These are phyloP conservation scores for Shiraia bambusicola DNA, from an alignment of 2,329 filamentous ascomycete species.

Conservation along the genomic window DNA sequence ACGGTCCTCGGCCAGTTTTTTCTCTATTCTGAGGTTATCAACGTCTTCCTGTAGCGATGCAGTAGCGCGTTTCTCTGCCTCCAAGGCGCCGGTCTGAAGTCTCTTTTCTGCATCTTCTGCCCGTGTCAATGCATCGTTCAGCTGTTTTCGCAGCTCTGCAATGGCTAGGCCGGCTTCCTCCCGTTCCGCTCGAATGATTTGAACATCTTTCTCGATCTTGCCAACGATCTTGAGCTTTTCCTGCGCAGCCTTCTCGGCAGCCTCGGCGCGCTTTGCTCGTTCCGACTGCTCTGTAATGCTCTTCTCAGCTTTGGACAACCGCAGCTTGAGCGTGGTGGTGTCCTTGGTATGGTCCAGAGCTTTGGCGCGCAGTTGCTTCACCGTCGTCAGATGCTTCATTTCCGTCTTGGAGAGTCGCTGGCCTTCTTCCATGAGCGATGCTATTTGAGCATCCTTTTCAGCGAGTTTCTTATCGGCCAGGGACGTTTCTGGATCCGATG, in stretches of 20 bases:
- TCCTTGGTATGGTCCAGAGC: conserved; percentile 55
- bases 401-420: conserved; percentile 84
- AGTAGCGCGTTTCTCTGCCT: conserved; percentile 61
- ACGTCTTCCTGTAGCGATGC: conserved; percentile 65
- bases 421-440: conserved; percentile 87
- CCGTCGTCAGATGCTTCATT: conserved; percentile 76
- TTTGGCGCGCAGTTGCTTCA: conserved; percentile 72
- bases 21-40: conserved; percentile 68
- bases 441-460: conserved; percentile 89
- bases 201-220: conserved; percentile 59
- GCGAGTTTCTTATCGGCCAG: conserved; percentile 72
- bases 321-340: conserved; percentile 56
- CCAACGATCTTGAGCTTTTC: conserved; percentile 57
- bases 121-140: conserved; percentile 67
- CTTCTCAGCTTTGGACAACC: conserved; percentile 67
- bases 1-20: conserved; percentile 71
- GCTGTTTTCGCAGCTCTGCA: conserved; percentile 66
- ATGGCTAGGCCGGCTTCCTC: conserved; percentile 66
- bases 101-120: conserved; percentile 68
- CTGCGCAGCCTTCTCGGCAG: conserved; percentile 56
- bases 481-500: conserved; percentile 38
- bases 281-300: conserved; percentile 62
- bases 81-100: conserved; percentile 66
- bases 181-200: conserved; percentile 62
- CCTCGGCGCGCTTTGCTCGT: conserved; percentile 62